Conservation (phyloP, 805 yeast species). For the Wickerhamiella slavikovae region DNA sequence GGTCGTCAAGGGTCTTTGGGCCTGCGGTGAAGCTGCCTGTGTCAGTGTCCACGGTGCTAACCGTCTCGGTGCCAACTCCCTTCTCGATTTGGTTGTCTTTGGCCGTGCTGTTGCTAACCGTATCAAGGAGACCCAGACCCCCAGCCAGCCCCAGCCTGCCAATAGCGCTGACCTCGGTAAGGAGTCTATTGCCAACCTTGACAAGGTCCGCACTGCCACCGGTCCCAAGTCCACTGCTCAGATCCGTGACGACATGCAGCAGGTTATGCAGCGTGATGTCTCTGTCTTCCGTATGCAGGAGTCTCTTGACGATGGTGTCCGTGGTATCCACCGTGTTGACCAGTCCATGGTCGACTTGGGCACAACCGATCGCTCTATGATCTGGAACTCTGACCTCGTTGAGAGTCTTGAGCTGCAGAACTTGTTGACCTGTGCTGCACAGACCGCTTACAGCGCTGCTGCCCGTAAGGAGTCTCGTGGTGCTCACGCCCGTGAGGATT, state of each 20-base stretch:
- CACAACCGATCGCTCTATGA: conserved; percentile 91
- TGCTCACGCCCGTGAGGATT: conserved; percentile 98
- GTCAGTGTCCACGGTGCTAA: conserved; percentile 99
- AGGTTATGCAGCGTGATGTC: conserved; percentile 88
- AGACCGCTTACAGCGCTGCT: conserved; percentile 85
- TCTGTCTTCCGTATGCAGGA: conserved; percentile 93
- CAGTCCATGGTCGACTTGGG: conserved; percentile 51
- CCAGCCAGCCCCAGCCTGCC: conserved; percentile 72
- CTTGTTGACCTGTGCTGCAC: conserved; percentile 90
- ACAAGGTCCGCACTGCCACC: conserved; percentile 61
- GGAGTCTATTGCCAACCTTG: conserved; percentile 79
- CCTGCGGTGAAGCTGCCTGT: conserved; percentile 99
- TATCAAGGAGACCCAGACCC: conserved; percentile 63
- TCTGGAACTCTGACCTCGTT: conserved; percentile 94
- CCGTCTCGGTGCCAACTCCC: conserved; percentile 96
- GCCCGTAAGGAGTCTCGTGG: conserved; percentile 96
- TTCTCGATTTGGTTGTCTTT: conserved; percentile 87
- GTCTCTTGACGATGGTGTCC: conserved; percentile 79
- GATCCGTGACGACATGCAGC: conserved; percentile 84
- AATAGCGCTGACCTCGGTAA: conserved; percentile 72
- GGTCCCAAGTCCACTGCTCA: conserved; percentile 75
- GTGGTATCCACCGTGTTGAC: conserved; percentile 56
- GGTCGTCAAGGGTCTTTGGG: conserved; percentile 79
- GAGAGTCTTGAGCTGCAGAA: conserved; percentile 93
- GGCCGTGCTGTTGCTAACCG: conserved; percentile 97